These are phyloP conservation scores for Ceratocystis eucalypticola DNA, from an alignment of 2,329 filamentous ascomycete species.

Conservation along the genomic window DNA sequence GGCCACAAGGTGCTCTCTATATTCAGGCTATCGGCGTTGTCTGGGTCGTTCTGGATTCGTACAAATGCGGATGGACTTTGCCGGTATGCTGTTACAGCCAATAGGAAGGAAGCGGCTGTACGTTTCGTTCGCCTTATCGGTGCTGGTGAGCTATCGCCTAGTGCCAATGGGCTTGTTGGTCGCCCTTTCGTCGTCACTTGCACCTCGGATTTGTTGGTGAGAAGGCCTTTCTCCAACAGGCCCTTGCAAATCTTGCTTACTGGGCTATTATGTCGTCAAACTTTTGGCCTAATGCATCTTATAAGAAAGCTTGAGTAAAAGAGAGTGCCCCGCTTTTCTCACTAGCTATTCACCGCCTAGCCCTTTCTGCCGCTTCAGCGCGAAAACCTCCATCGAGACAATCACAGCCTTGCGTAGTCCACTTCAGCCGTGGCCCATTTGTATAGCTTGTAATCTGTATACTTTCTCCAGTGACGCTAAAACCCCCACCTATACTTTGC, in stretches of 20 bases:
- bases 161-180: neutral
- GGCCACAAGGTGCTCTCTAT: constrained; percentile 1
- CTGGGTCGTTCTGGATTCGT: neutral
- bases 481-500: neutral
- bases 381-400: constrained; percentile 17
- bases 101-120: neutral
- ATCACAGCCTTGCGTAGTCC: constrained; percentile 18
- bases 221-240: constrained; percentile 4
- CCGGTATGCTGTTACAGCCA: neutral
- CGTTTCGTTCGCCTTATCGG: neutral
- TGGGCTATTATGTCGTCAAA: neutral
- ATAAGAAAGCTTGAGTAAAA: neutral
- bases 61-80: neutral
- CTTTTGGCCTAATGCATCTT: neutral
- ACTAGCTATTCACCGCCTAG: constrained; percentile 12
- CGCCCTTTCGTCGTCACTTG: neutral
- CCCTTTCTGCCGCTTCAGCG: constrained; percentile 12
- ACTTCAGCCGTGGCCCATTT: constrained; percentile 11
- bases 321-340: neutral
- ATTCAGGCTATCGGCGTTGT: neutral
- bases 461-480: neutral
- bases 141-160: neutral
- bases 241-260: constrained; percentile 6
- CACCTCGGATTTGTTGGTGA: neutral
- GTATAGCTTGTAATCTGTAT: neutral